These are phyloP conservation scores for Scleroderma citrinum DNA, from an alignment of 768 basidiomycete genomes.

Conservation along the genomic window DNA sequence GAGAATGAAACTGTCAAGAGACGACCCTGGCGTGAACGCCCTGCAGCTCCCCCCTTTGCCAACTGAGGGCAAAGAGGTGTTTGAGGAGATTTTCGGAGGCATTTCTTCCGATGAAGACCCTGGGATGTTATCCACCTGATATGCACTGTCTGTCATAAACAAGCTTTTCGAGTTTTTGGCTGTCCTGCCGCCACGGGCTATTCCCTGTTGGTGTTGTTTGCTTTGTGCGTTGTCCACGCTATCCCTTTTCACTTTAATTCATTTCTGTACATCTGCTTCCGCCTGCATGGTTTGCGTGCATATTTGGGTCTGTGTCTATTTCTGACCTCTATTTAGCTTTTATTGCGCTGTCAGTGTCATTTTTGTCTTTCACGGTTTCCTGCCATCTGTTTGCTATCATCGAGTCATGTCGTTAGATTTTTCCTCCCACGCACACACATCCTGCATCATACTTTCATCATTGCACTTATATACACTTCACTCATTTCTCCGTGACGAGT, in stretches of 20 bases:
- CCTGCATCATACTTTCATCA: constrained; percentile 5
- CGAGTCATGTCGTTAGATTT: neutral
- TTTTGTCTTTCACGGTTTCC: neutral
- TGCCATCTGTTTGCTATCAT: neutral
- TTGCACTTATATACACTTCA: neutral
- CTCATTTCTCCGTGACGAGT: too few relatives aligned
- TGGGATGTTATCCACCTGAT: constrained; percentile 71
- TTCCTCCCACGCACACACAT: neutral
- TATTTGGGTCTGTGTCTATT: neutral
- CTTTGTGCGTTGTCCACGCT: neutral
- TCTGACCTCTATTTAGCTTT: neutral
- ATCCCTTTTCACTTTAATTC: neutral
- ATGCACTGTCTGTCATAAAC: neutral
- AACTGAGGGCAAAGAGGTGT: constrained; percentile 73
- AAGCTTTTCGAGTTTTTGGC: neutral
- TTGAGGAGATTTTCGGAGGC: constrained; percentile 61
- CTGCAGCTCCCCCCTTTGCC: constrained; percentile 59
- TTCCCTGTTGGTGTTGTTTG: constrained; percentile 2
- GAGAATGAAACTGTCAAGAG: constrained; percentile 57
- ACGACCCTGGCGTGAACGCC: constrained; percentile 42
- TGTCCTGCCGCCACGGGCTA: neutral
- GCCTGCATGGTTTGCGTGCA: neutral
- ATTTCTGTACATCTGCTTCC: neutral
- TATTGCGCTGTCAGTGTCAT: neutral
- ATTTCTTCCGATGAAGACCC: constrained; percentile 52